Evolutionary conservation across 441 rosid species (phyloP).

Genomic region (Gossypium davidsonii): DNA sequence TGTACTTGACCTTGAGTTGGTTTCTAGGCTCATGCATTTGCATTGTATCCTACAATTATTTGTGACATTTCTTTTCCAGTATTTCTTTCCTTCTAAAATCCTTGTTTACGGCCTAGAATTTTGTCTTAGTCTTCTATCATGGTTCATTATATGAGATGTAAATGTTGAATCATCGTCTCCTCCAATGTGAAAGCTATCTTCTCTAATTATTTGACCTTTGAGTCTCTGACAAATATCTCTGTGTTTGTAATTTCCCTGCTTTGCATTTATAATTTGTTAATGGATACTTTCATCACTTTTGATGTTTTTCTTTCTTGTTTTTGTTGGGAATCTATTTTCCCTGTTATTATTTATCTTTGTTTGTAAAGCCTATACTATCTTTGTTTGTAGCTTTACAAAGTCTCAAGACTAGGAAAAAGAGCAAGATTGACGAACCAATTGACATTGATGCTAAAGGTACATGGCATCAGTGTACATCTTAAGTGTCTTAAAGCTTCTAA

Average conservation of each 20-base stretch:
- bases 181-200: neutral
- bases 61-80: neutral
- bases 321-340: neutral
- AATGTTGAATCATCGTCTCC: neutral
- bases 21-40: neutral
- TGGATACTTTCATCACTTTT: neutral
- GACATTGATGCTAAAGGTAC: slow-evolving; percentile 12
- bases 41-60: neutral
- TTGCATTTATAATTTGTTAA: neutral
- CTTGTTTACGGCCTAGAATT: neutral
- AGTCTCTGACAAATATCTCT: neutral
- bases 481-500: slow-evolving; percentile 6
- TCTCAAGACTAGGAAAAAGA: neutral
- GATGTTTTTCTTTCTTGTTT: neutral
- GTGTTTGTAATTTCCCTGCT: neutral
- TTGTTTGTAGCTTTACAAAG: slow-evolving; percentile 13
- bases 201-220: neutral
- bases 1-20: neutral
- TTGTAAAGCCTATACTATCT: neutral
- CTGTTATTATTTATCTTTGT: neutral
- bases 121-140: neutral
- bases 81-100: neutral
- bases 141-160: neutral
- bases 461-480: neutral
- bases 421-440: neutral